Conservation (phyloP, 164 flowering plant genomes). For the Hamamelis virginiana region DNA sequence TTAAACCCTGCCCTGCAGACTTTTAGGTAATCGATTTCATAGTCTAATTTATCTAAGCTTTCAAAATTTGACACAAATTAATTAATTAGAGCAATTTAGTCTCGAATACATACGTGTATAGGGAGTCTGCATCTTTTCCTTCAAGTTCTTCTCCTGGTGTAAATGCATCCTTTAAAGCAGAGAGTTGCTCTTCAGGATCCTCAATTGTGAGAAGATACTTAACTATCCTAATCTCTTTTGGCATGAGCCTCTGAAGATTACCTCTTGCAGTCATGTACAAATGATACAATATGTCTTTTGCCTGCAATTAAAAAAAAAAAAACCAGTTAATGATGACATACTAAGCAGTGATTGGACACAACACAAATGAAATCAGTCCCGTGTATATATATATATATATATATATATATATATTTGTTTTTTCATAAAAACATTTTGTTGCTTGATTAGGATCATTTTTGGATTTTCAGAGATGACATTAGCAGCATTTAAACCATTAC, state of each 20-base stretch:
- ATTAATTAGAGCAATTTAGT: not conserved
- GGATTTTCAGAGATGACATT: too few species aligned
- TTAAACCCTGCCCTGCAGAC: not conserved
- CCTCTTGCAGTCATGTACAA: conserved; percentile 63
- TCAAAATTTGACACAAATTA: not conserved
- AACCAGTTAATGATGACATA: not conserved
- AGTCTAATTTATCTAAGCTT: not conserved
- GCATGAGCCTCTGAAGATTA: conserved; percentile 74
- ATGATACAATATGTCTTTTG: conserved; percentile 75
- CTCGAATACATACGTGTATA: conserved; percentile 72
- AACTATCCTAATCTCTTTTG: conserved; percentile 79
- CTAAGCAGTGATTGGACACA: not conserved
- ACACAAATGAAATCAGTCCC: not conserved
- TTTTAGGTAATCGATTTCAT: not conserved
- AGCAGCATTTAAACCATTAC: too few species aligned
- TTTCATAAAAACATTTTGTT: not conserved
- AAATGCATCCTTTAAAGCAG: conserved; percentile 75
- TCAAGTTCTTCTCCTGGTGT: conserved; percentile 89
- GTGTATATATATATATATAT: not conserved
- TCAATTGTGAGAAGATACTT: conserved; percentile 82
- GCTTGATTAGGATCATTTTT: too few species aligned
- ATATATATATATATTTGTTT: too few species aligned
- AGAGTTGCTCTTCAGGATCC: conserved; percentile 65
- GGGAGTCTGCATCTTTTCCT: conserved; percentile 62
- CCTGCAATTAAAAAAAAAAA: conserved; percentile 46